Conservation (phyloP, 176 grass and related monocot genomes). For the Alopecurus myosuroides region DNA sequence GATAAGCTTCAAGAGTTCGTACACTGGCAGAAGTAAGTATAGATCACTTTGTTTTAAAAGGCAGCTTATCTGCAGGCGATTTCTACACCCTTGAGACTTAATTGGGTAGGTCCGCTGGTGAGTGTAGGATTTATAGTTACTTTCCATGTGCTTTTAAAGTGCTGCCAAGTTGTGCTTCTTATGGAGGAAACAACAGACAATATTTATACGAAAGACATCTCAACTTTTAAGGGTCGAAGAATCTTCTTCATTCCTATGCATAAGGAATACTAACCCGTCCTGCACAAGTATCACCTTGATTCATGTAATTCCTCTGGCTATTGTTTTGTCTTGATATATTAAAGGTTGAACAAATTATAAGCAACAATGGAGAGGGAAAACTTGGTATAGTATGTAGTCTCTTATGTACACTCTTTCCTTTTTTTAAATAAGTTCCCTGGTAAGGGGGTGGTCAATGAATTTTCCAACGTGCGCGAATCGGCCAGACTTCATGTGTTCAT, state of each 20-base stretch:
- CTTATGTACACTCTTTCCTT: background rate
- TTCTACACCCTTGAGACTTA: slow-evolving; percentile 2
- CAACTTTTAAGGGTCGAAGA: slow-evolving; percentile 12
- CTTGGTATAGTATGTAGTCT: slow-evolving; percentile 30
- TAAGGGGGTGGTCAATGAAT: slow-evolving; percentile 59
- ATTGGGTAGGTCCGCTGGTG: slow-evolving; percentile 30
- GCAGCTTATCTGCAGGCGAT: slow-evolving; percentile 36
- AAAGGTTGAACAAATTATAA: slow-evolving; percentile 31
- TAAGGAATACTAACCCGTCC: slow-evolving; percentile 17
- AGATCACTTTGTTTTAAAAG: slow-evolving; percentile 1
- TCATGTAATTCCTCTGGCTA: slow-evolving; percentile 20
- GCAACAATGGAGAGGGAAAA: slow-evolving; percentile 12
- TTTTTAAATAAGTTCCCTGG: slow-evolving; percentile 50
- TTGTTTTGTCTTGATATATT: slow-evolving; percentile 18
- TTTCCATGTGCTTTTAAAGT: slow-evolving; percentile 11
- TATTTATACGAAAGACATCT: background rate
- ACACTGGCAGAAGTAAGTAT: slow-evolving; percentile 1
- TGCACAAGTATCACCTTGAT: slow-evolving; percentile 17
- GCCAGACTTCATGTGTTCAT: slow-evolving; percentile 47
- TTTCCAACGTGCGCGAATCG: slow-evolving; percentile 35
- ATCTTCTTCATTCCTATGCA: background rate
- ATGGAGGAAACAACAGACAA: slow-evolving; percentile 15
- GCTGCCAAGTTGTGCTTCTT: slow-evolving; percentile 7
- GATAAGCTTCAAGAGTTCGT: slow-evolving; percentile 19
- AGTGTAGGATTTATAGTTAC: slow-evolving; percentile 20